phyloP scores from a whole-genome alignment of 139 green algal species.

The Deuterostichococcus epilithicus region DNA sequence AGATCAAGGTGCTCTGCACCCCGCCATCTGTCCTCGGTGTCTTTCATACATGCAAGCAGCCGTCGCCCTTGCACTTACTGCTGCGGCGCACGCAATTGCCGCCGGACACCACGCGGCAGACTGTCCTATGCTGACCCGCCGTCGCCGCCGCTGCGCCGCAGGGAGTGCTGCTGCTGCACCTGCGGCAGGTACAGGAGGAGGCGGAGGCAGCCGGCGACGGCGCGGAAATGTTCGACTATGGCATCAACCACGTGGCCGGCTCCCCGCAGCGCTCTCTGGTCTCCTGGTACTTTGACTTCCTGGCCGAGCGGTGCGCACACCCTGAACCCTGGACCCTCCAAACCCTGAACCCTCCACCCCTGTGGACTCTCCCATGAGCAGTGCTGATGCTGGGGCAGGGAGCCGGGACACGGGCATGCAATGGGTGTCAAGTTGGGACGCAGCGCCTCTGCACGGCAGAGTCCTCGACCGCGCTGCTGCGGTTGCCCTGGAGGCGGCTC shows the following conservation, averaged over 20 bases:
- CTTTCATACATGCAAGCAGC: background rate
- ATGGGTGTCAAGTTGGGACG: background rate
- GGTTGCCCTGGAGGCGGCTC: background rate
- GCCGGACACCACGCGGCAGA: background rate
- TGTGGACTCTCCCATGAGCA: background rate
- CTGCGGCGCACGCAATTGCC: background rate
- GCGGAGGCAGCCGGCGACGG: constrained; percentile 4
- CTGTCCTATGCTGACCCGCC: background rate
- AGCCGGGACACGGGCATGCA: background rate
- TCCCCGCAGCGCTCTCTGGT: constrained; percentile 75
- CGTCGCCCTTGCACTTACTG: background rate
- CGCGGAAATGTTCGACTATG: constrained; percentile 16
- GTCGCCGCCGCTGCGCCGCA: constrained; percentile 19
- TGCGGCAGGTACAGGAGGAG: constrained; percentile 48
- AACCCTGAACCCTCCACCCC: background rate
- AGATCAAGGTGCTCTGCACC: constrained; percentile 59
- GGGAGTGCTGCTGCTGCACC: constrained; percentile 56
- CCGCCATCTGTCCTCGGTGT: background rate
- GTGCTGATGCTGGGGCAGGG: background rate
- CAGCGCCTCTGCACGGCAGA: background rate
- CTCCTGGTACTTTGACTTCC: constrained; percentile 77
- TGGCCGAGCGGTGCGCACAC: constrained; percentile 39
- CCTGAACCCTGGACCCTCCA: background rate
- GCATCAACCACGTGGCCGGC: constrained; percentile 29
- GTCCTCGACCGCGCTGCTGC: too few relatives aligned